phyloP scores from a whole-genome alignment of 805 yeast species.

The Ogataea siamensis region DNA sequence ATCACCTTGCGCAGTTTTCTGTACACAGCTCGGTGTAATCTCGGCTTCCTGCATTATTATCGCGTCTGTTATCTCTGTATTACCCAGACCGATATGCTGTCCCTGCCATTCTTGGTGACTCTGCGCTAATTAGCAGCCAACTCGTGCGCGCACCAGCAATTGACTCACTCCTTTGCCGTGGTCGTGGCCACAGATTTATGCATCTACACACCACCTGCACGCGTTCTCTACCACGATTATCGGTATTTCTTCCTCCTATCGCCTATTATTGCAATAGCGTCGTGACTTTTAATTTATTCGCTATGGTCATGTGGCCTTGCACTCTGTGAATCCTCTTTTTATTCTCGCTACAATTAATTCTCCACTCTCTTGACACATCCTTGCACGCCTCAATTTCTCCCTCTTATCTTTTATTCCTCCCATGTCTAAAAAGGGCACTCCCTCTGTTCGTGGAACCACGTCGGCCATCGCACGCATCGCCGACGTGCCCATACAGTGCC shows the following conservation, averaged over 20 bases:
- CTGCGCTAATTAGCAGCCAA: background rate
- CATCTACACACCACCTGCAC: too few species aligned
- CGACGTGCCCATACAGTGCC: conserved; percentile 38
- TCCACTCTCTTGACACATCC: background rate
- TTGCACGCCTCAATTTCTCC: background rate
- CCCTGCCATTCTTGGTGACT: background rate
- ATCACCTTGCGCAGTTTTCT: background rate
- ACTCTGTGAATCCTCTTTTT: background rate
- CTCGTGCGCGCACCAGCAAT: background rate
- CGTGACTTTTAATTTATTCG: background rate
- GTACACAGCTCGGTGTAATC: background rate
- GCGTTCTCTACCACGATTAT: too few species aligned
- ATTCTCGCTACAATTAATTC: too few species aligned
- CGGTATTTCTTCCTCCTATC: too few species aligned
- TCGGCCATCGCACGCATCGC: conserved; percentile 29
- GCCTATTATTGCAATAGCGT: too few species aligned
- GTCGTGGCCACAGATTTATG: background rate
- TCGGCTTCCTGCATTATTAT: background rate
- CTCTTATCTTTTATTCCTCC: conserved; percentile 5
- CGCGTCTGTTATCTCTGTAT: conserved; percentile 1
- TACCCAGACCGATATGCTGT: background rate
- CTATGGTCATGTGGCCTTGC: background rate
- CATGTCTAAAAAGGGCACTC: conserved; percentile 11
- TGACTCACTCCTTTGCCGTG: background rate
- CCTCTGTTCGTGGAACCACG: conserved; percentile 6